Base-by-base conservation (phyloP, 257 asterid species). In the Verbena officinalis region DNA sequence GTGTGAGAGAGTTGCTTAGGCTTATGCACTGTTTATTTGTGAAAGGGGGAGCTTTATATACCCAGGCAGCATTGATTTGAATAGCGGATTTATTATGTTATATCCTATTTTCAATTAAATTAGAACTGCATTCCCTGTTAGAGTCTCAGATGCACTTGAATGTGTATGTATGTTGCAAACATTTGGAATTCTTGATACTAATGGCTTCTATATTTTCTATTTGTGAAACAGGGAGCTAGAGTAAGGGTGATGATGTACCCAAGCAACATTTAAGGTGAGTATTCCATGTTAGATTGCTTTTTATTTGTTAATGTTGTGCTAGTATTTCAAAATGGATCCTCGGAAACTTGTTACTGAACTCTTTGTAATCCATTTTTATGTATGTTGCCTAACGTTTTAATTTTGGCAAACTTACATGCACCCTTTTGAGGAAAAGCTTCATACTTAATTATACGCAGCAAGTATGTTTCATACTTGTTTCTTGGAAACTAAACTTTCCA, bases 201-300 rank as follows among this genome's bases (percentile, higher is more conserved):
- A 13, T 68, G 21, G 5, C 34, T n/a, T 45, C 1, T 38, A 34
- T 27, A 12, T 49, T 21, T 27, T 38, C 39, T 57, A 31, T 43
- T 65, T 73, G 54, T 59, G 57, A 38, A 72, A 68, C 79, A 82
- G 89, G 89, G 89, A 49, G 77, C 84, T 57, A 78, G 75, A 30
- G 84, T 83, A 30, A 78, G 89, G 56, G 86, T 83, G 51, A 75
- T 83, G 79, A 83, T 83, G 89, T 83, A 80, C 74, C 89, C 89
- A 38, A 80, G 89, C 84, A 77, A 71, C 80, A 75, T 80, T 23
- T 83, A 73, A 83, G 86, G 89, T 72, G 63, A 62, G 5, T 0
- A 43, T 59, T 55, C 8, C 20, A 11, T 48, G 22, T 19, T 12
- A 62, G 42, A 7, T 51, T 48, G 11, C 53, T 48, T 21, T 53